phyloP scores from a whole-genome alignment of 805 yeast species.

The Pichia phayaonensis region DNA sequence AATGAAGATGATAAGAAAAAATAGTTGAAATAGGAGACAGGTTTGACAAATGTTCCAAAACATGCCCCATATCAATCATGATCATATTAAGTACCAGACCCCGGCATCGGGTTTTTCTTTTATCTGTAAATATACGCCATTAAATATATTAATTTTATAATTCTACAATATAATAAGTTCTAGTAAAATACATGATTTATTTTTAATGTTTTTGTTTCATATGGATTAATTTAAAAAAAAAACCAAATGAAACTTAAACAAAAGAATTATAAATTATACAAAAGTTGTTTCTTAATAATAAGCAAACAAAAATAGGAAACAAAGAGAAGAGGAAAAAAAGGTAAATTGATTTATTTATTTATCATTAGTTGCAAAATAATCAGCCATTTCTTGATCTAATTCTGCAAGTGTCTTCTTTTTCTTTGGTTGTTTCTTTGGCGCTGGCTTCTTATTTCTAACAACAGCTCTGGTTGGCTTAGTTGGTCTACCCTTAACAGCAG shows the following conservation, averaged over 20 bases:
- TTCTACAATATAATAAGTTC: too few species aligned
- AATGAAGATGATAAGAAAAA: slow-evolving; percentile 4
- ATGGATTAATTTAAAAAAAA: background rate
- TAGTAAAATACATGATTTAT: background rate
- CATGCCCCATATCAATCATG: background rate
- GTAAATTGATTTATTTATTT: background rate
- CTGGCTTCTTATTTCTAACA: background rate
- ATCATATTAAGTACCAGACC: background rate
- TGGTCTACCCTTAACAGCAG: slow-evolving; percentile 26
- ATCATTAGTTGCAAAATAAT: slow-evolving; percentile 65
- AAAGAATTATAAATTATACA: background rate
- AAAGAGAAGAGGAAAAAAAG: background rate
- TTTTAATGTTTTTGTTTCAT: background rate
- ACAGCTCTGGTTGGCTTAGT: slow-evolving; percentile 17
- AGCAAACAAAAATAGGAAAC: background rate
- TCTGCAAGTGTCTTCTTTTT: slow-evolving; percentile 77
- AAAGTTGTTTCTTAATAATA: background rate
- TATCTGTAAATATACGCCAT: background rate
- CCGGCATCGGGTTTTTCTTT: background rate
- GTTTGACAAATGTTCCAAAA: background rate
- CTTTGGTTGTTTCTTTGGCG: slow-evolving; percentile 30
- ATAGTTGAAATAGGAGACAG: background rate
- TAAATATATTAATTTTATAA: background rate
- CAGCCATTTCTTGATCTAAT: slow-evolving; percentile 97
- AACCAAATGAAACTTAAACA: background rate